A percentile compares a stretch with the other conserved stretches of the same genome.
phyloP scores from a whole-genome alignment of 2,329 filamentous ascomycete species.

The Hymenoscyphus fraxineus region DNA sequence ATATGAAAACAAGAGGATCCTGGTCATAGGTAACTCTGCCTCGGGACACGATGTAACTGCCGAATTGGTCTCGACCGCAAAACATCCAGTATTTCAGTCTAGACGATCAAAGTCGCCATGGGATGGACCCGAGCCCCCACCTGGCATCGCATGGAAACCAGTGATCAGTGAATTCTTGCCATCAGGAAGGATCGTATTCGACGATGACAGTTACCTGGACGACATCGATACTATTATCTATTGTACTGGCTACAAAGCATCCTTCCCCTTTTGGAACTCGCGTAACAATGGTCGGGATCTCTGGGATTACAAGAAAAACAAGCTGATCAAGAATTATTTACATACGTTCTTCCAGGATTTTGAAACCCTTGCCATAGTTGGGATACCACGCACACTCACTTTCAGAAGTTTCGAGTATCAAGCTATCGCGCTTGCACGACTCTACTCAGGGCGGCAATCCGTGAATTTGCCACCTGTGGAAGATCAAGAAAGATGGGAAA shows the following conservation, averaged over 20 bases:
- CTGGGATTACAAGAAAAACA: conserved; percentile 47
- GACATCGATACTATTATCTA: conserved; percentile 75
- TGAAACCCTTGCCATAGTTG: conserved; percentile 47
- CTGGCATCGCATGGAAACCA: conserved; percentile 52
- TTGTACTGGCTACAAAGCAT: conserved; percentile 83
- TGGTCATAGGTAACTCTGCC: conserved; percentile 80
- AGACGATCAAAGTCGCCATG: conserved; percentile 46
- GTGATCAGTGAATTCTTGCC: conserved; percentile 43
- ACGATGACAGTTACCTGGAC: conserved; percentile 57
- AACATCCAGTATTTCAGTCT: conserved; percentile 49
- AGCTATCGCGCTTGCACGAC: conserved; percentile 48
- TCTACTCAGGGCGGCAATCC: conserved; percentile 43
- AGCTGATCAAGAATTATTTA: conserved; percentile 44
- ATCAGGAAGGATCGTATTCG: conserved; percentile 51
- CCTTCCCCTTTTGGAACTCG: conserved; percentile 65
- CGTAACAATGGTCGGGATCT: conserved; percentile 43
- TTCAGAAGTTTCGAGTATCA: conserved; percentile 56
- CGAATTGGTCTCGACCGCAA: conserved; percentile 47
- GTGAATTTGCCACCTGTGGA: conserved; percentile 38
- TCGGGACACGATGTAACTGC: conserved; percentile 77
- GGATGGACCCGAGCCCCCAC: conserved; percentile 46
- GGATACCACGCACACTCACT: conserved; percentile 48
- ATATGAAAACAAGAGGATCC: conserved; percentile 65
- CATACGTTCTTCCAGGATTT: conserved; percentile 51
- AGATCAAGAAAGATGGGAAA: conserved; percentile 46